These are phyloP conservation scores for Corchorus olitorius DNA, from an alignment of 345 rosid species.

Conservation along the genomic window DNA sequence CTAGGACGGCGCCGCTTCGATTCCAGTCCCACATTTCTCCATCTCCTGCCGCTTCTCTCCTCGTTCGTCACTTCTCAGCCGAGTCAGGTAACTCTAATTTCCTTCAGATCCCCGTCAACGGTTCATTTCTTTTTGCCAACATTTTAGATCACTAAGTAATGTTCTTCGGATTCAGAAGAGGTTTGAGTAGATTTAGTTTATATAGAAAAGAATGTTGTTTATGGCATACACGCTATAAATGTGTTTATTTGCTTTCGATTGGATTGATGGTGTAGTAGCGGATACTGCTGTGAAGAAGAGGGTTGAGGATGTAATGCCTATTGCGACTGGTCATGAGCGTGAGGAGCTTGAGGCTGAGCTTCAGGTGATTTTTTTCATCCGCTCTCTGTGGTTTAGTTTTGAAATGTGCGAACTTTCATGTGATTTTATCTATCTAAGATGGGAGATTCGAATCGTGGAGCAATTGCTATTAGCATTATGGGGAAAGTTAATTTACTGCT, in stretches of 20 bases:
- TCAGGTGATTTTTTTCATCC: conserved; percentile 45
- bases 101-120: conserved; percentile 2
- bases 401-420: not conserved
- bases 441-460: not conserved
- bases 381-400: conserved; percentile 10
- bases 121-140: not conserved
- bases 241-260: conserved; percentile 8
- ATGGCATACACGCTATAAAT: not conserved
- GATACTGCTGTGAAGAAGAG: conserved; percentile 56
- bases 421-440: not conserved
- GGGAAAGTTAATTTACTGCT: not conserved
- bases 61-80: conserved; percentile 48
- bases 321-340: conserved; percentile 92
- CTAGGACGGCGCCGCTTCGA: conserved; percentile 25
- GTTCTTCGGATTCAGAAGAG: not conserved
- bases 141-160: not conserved
- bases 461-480: not conserved
- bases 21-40: conserved; percentile 38
- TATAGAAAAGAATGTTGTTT: not conserved
- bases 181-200: not conserved
- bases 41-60: conserved; percentile 33
- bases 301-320: conserved; percentile 77
- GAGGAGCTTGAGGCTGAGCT: conserved; percentile 85
- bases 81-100: conserved; percentile 45
- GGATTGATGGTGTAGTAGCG: conserved; percentile 29